Percentiles rank a stretch among this genome's conserved stretches.
Conservation (phyloP, 192 early-diverging fungal genomes). For the Spinellus fusiger region DNA sequence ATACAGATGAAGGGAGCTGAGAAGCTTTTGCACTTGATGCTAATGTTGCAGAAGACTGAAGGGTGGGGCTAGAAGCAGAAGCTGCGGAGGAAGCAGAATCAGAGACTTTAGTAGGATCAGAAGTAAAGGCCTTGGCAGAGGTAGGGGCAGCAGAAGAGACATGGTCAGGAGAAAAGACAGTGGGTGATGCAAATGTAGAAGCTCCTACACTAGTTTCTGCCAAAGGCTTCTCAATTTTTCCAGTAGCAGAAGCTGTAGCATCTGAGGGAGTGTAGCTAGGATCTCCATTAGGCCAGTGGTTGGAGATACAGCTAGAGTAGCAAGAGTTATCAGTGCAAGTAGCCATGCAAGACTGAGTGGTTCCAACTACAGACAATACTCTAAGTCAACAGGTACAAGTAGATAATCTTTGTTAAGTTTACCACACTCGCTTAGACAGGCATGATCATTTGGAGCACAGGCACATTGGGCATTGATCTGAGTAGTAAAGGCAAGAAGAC, state of each 20-base stretch:
- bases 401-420: background rate
- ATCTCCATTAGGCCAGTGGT: slow-evolving; percentile 13
- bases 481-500: background rate
- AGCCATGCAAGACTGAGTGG: background rate
- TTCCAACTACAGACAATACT: slow-evolving; percentile 1
- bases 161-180: background rate
- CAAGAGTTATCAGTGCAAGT: background rate
- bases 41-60: background rate
- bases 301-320: slow-evolving; percentile 4
- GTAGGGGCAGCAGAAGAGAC: background rate
- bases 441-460: background rate
- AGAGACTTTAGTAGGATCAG: background rate
- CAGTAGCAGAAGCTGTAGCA: background rate
- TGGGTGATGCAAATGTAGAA: background rate
- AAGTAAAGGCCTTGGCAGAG: no score
- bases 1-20: background rate
- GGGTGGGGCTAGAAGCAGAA: background rate
- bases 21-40: background rate
- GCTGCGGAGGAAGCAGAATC: background rate
- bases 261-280: background rate
- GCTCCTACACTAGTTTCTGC: background rate
- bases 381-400: background rate
- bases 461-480: slow-evolving; percentile 7
- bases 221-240: background rate
- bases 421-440: slow-evolving; percentile 9